These are phyloP conservation scores for Tirmania nivea DNA, from an alignment of 495 filamentous ascomycete species.

Conservation along the genomic window DNA sequence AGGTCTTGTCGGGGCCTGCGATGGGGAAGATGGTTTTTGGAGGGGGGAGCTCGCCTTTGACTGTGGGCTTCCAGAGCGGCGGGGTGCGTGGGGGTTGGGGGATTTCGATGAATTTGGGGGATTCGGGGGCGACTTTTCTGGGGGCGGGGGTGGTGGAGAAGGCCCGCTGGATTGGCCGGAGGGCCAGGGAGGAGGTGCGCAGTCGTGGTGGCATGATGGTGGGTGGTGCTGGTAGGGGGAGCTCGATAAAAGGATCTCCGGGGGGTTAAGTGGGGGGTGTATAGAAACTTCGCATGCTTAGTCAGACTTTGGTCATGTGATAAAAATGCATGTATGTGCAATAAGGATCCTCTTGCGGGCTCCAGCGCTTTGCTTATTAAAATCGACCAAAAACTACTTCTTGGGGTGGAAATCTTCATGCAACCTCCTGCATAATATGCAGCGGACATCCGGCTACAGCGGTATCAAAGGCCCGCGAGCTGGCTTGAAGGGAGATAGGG, in stretches of 20 bases:
- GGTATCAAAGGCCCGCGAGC: no score
- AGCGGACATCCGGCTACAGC: no score
- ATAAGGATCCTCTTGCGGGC: no score
- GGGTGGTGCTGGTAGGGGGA: neutral
- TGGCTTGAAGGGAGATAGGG: no score
- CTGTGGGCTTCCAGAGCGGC: constrained; percentile 17
- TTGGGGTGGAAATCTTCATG: no score
- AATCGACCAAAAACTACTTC: no score
- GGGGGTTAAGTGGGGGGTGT: no score
- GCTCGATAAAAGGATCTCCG: neutral
- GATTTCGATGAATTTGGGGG: constrained; percentile 51
- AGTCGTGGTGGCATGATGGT: neutral
- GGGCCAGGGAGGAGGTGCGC: neutral
- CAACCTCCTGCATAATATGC: no score
- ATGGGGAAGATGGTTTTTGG: constrained; percentile 44
- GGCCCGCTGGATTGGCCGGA: constrained; percentile 13
- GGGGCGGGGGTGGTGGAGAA: constrained; percentile 24
- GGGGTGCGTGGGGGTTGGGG: constrained; percentile 28
- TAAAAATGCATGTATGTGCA: no score
- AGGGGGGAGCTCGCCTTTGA: constrained; percentile 48
- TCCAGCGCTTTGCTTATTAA: no score
- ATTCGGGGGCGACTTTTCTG: constrained; percentile 35
- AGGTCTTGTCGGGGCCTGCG: constrained; percentile 28
- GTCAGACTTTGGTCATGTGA: no score
- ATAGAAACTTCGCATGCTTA: no score